Conservation (phyloP, 192 early-diverging fungal species). For the Rhizophagus clarus region DNA sequence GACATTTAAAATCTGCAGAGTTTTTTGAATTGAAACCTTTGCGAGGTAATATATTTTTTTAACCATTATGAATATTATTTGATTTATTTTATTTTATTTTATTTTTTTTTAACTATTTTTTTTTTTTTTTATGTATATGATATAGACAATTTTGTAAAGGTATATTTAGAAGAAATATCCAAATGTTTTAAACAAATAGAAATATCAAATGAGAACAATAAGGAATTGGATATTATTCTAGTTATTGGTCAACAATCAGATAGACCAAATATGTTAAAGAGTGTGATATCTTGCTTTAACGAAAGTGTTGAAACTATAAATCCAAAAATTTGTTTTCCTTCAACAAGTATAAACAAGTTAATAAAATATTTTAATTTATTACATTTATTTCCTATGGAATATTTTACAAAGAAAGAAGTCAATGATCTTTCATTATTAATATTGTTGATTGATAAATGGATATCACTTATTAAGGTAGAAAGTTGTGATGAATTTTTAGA, state of each 20-base stretch:
- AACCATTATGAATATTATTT: neutral
- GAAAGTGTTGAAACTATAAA: no score
- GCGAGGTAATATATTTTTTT: neutral
- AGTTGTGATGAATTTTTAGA: no score
- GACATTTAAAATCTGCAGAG: constrained; percentile 14
- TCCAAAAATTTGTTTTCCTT: neutral
- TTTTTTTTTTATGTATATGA: neutral
- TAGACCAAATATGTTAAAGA: neutral
- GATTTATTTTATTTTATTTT: neutral
- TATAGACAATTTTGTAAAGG: constrained; percentile 4
- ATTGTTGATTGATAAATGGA: constrained; percentile 17
- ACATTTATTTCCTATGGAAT: constrained; percentile 16
- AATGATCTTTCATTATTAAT: neutral
- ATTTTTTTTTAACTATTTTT: neutral
- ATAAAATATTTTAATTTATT: neutral
- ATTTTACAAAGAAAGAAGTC: constrained; percentile 17
- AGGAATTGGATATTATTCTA: constrained; percentile 1
- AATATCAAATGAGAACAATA: neutral
- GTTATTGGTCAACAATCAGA: neutral
- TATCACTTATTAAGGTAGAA: neutral
- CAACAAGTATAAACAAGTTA: neutral
- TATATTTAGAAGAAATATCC: constrained; percentile 14
- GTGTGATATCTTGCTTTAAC: neutral
- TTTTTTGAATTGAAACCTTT: constrained; percentile 15
- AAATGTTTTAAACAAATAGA: neutral